phyloP scores from a whole-genome alignment of 352 stramenopile species.

The Globisporangium heterothallicum region DNA sequence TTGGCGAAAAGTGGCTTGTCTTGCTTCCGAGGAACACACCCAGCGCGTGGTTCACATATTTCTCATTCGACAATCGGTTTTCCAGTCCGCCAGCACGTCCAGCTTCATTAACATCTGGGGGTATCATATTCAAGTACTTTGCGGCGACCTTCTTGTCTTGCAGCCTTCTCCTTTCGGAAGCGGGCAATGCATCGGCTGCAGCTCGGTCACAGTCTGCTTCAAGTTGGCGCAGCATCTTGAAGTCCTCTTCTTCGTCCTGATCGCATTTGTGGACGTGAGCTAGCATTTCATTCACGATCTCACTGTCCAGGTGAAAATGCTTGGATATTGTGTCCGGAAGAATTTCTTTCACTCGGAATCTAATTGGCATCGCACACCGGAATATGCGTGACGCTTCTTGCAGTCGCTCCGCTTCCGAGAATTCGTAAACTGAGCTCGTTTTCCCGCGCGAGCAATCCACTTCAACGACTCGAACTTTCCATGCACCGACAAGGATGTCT shows the following conservation, averaged over 20 bases:
- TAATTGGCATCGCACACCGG: conserved; percentile 27
- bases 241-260: background rate
- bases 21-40: conserved; percentile 30
- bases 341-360: conserved; percentile 39
- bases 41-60: conserved; percentile 38
- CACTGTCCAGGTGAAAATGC: conserved; percentile 16
- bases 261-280: conserved; percentile 1
- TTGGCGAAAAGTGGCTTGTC: conserved; percentile 20
- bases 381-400: conserved; percentile 15
- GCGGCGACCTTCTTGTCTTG: conserved; percentile 15
- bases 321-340: conserved; percentile 36
- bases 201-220: conserved; percentile 2
- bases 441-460: conserved; percentile 41
- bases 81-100: background rate
- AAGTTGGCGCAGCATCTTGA: background rate
- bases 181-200: background rate
- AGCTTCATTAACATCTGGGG: background rate
- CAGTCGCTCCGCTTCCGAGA: conserved; percentile 32
- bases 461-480: conserved; percentile 54
- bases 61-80: conserved; percentile 28
- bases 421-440: conserved; percentile 51
- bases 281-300: conserved; percentile 13
- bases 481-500: conserved; percentile 38
- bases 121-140: conserved; percentile 30
- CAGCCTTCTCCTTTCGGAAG: conserved; percentile 24